These are phyloP conservation scores for Lodderomyces pseudojiufengensis DNA, from an alignment of 1,139 yeast genomes.

Conservation along the genomic window DNA sequence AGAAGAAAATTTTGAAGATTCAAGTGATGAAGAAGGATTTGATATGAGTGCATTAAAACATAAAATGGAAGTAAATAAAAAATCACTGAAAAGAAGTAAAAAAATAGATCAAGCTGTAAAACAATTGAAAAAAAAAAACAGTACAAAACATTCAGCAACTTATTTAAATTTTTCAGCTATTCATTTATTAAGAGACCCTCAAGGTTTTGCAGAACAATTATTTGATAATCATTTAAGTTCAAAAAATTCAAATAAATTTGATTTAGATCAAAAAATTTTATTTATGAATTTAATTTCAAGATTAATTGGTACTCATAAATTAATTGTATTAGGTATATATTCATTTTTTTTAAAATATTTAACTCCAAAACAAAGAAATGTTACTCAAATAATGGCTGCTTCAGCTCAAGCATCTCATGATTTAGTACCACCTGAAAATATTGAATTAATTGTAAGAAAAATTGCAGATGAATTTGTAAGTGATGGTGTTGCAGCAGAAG, in stretches of 20 bases:
- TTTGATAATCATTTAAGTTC: slow-evolving; percentile 69
- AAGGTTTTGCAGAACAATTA: slow-evolving; percentile 88
- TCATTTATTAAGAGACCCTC: slow-evolving; percentile 92
- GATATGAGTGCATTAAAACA: slow-evolving; percentile 72
- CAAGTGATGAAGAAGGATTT: slow-evolving; percentile 62
- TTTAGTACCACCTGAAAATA: slow-evolving; percentile 90
- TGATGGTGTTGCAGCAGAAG: slow-evolving; percentile 97
- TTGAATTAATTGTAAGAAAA: slow-evolving; percentile 75
- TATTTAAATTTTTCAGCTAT: slow-evolving; percentile 91
- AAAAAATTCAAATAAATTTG: slow-evolving; percentile 62
- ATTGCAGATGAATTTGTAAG: slow-evolving; percentile 97
- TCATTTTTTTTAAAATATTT: slow-evolving; percentile 83
- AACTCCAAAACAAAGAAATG: slow-evolving; percentile 91
- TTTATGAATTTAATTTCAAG: slow-evolving; percentile 85
- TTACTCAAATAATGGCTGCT: slow-evolving; percentile 95
- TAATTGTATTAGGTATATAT: slow-evolving; percentile 84
- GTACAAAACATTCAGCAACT: slow-evolving; percentile 54
- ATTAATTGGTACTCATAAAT: slow-evolving; percentile 89
- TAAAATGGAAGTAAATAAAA: slow-evolving; percentile 78
- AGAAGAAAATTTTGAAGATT: slow-evolving; percentile 74
- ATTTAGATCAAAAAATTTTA: slow-evolving; percentile 83
- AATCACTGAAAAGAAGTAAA: slow-evolving; percentile 73
- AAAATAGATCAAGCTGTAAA: slow-evolving; percentile 73
- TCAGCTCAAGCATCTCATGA: slow-evolving; percentile 96
- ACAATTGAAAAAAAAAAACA: slow-evolving; percentile 56